phyloP scores from a whole-genome alignment of 345 rosid genomes.

The Bruguiera gymnorhiza region DNA sequence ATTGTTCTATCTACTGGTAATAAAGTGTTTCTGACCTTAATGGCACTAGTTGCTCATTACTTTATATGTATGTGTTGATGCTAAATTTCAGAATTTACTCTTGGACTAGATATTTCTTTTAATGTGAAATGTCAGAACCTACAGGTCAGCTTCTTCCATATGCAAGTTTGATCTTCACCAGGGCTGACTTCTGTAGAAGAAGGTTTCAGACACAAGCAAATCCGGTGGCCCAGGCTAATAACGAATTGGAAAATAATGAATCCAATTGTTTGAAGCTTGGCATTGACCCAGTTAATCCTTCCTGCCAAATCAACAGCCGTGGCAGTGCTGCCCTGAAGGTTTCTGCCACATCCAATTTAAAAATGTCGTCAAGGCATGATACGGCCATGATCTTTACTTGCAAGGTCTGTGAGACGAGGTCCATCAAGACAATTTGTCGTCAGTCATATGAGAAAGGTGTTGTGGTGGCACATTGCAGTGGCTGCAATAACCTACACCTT shows the following conservation, averaged over 20 bases:
- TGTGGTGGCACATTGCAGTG: slow-evolving; percentile 75
- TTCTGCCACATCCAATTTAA: slow-evolving; percentile 46
- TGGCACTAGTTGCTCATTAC: background rate
- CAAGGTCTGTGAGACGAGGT: slow-evolving; percentile 87
- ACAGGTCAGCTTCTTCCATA: slow-evolving; percentile 27
- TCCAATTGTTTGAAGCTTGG: slow-evolving; percentile 20
- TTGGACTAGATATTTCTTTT: background rate
- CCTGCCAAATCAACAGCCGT: slow-evolving; percentile 7
- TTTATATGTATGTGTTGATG: background rate
- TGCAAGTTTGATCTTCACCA: slow-evolving; percentile 36
- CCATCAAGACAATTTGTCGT: slow-evolving; percentile 61
- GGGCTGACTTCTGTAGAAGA: slow-evolving; percentile 30
- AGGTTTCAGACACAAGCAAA: slow-evolving; percentile 39
- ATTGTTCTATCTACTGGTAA: background rate
- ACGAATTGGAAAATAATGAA: slow-evolving; percentile 21
- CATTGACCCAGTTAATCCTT: slow-evolving; percentile 21
- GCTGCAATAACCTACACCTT: slow-evolving; percentile 83
- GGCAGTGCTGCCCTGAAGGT: slow-evolving; percentile 35
- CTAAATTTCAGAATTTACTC: background rate
- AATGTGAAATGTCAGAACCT: slow-evolving; percentile 26
- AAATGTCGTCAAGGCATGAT: slow-evolving; percentile 72
- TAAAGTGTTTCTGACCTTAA: background rate
- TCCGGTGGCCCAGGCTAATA: slow-evolving; percentile 21
- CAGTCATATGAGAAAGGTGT: slow-evolving; percentile 85
- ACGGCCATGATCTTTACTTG: slow-evolving; percentile 83